Percentiles rank a stretch among this genome's conserved stretches.
Evolutionary conservation across 306 rosid species (phyloP).

Genomic region (Quercus bicolor): DNA sequence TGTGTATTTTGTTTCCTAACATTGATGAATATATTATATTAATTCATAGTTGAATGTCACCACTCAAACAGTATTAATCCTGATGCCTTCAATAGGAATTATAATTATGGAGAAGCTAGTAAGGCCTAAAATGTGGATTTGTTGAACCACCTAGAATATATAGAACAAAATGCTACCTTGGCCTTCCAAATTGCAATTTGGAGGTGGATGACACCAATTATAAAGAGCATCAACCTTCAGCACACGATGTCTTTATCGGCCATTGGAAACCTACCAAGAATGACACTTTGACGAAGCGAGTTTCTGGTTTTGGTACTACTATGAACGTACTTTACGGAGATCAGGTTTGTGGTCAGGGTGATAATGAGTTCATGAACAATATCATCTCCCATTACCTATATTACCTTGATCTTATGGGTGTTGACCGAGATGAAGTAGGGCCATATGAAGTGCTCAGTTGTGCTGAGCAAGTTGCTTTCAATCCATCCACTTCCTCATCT

Average conservation of each 20-base stretch:
- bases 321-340: no score
- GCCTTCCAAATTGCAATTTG: constrained; percentile 88
- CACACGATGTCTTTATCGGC: no score
- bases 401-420: constrained; percentile 49
- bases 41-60: background rate
- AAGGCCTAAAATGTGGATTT: constrained; percentile 70
- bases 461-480: constrained; percentile 69
- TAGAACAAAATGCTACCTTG: constrained; percentile 93
- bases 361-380: no score
- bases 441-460: constrained; percentile 55
- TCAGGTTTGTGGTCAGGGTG: no score
- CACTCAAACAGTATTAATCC: constrained; percentile 7
- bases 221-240: constrained; percentile 47
- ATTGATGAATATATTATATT: background rate
- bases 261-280: no score
- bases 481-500: constrained; percentile 51
- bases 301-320: no score
- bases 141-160: constrained; percentile 73
- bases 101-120: constrained; percentile 75
- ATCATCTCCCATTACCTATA: no score
- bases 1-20: background rate
- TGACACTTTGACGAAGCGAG: no score
- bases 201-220: constrained; percentile 82
- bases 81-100: constrained; percentile 55
- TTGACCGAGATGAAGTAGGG: background rate